A percentile compares a stretch with the other conserved stretches of the same genome.
phyloP scores from a whole-genome alignment of 73 alveolate genomes.

The Paramecium sonneborni region DNA sequence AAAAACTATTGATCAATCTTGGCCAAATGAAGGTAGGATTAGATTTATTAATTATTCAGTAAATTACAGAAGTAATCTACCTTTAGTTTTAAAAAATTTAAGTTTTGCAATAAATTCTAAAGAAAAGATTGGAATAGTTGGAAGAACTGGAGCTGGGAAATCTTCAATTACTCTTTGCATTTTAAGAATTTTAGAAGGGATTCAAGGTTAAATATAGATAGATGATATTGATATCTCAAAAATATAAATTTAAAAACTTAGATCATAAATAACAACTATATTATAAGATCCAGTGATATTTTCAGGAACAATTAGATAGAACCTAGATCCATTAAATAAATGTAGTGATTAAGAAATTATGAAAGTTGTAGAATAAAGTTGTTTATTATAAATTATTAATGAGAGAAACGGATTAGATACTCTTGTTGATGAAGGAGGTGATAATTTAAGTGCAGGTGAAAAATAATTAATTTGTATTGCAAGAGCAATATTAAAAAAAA shows the following conservation, averaged over 20 bases:
- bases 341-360: slow-evolving; percentile 75
- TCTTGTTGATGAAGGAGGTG: slow-evolving; percentile 86
- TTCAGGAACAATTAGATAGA: slow-evolving; percentile 88
- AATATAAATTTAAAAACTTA: slow-evolving; percentile 73
- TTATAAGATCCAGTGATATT: slow-evolving; percentile 93
- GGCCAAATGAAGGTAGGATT: slow-evolving; percentile 79
- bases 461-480: slow-evolving; percentile 90
- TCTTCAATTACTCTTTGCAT: slow-evolving; percentile 86
- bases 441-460: slow-evolving; percentile 94
- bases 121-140: slow-evolving; percentile 94
- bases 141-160: slow-evolving; percentile 98
- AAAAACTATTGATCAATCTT: slow-evolving; percentile 12
- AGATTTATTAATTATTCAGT: slow-evolving; percentile 75
- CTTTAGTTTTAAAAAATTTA: slow-evolving; percentile 71
- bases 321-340: slow-evolving; percentile 89
- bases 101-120: slow-evolving; percentile 71
- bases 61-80: slow-evolving; percentile 74
- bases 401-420: slow-evolving; percentile 82
- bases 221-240: slow-evolving; percentile 87
- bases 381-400: slow-evolving; percentile 76
- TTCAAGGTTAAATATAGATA: slow-evolving; percentile 72
- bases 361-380: slow-evolving; percentile 73
- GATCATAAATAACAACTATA: slow-evolving; percentile 86
- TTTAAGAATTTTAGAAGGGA: slow-evolving; percentile 88
- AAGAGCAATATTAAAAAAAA: slow-evolving; percentile 78